Evolutionary conservation across 257 asterid species (phyloP).

Genomic region (Datura wrightii): DNA sequence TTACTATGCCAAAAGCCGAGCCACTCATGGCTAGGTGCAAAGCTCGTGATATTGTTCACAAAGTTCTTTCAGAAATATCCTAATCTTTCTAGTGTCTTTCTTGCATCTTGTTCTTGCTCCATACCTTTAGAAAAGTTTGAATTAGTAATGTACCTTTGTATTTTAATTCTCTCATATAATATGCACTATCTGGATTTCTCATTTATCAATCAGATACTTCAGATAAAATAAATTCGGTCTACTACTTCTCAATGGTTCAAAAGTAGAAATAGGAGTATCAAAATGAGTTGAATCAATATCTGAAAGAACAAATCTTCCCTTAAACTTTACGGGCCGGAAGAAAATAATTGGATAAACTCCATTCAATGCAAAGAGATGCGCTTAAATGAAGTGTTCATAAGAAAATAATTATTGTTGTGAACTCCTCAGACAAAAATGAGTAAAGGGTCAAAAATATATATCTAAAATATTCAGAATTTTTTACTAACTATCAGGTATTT

Average conservation of each 20-base stretch:
- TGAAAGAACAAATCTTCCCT: too few relatives aligned
- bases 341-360: too few relatives aligned
- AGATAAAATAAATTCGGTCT: background rate
- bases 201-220: background rate
- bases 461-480: too few relatives aligned
- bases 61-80: constrained; percentile 9
- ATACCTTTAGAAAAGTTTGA: background rate
- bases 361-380: too few relatives aligned
- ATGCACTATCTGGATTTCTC: background rate
- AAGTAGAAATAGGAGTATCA: background rate
- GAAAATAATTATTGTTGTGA: too few relatives aligned
- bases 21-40: constrained; percentile 59
- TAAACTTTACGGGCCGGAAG: too few relatives aligned
- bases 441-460: too few relatives aligned
- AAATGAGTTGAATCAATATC: background rate
- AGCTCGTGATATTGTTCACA: constrained; percentile 38
- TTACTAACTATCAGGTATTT: too few relatives aligned
- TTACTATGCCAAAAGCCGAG: constrained; percentile 44
- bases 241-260: background rate
- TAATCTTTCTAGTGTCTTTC: background rate
- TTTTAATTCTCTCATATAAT: background rate
- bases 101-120: background rate
- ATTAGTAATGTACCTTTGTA: background rate
- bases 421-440: too few relatives aligned
- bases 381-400: too few relatives aligned